These are phyloP conservation scores for Microcos paniculata DNA, from an alignment of 345 rosid genomes.

Conservation along the genomic window DNA sequence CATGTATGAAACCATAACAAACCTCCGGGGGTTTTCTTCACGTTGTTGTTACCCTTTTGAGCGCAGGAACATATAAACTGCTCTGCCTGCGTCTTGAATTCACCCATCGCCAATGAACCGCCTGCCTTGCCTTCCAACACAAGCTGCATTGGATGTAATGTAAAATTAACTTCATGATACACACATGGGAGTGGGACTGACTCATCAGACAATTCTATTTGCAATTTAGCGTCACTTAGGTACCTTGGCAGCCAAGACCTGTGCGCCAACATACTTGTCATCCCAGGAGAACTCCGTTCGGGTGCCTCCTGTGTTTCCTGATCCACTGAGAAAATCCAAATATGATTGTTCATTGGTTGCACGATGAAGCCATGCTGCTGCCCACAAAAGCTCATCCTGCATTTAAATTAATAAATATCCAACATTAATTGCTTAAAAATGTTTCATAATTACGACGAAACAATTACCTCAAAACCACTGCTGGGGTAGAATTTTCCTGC, in stretches of 20 bases:
- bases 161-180: too few relatives aligned
- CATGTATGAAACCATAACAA: constrained; percentile 33
- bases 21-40: constrained; percentile 35
- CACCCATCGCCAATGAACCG: constrained; percentile 11
- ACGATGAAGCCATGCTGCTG: constrained; percentile 46
- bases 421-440: too few relatives aligned
- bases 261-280: constrained; percentile 38
- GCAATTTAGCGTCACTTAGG: too few relatives aligned
- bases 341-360: constrained; percentile 30
- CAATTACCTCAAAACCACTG: constrained; percentile 41
- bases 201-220: too few relatives aligned
- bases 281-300: constrained; percentile 34
- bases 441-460: too few relatives aligned
- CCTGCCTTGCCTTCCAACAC: constrained; percentile 21
- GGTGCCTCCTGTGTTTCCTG: constrained; percentile 20
- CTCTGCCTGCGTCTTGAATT: constrained; percentile 45
- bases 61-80: constrained; percentile 47
- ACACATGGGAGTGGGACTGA: too few relatives aligned
- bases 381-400: constrained; percentile 51
- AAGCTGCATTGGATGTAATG: too few relatives aligned
- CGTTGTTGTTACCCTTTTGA: constrained; percentile 41
- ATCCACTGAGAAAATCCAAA: constrained; percentile 17
- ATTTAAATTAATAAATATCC: too few relatives aligned
- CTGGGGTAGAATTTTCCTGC: constrained; percentile 44
- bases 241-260: constrained; percentile 41